Conservation (phyloP, 352 stramenopile species). For the Phytophthora litchii region DNA sequence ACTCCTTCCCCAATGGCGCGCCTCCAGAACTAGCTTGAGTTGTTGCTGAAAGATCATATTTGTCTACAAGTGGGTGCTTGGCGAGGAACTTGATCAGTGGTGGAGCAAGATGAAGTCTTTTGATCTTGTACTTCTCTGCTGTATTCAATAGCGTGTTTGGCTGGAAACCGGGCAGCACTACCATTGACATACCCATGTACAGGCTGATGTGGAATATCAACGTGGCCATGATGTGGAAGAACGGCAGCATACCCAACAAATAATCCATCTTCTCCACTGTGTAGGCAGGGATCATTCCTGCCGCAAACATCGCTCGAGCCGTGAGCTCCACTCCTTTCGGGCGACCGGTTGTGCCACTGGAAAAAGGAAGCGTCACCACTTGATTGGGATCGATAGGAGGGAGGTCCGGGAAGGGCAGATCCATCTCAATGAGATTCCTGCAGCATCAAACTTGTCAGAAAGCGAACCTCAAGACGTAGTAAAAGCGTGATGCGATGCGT, state of each 20-base stretch:
- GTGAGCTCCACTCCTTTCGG: constrained; percentile 90
- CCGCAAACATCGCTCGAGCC: constrained; percentile 79
- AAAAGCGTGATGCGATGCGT: constrained; percentile 14
- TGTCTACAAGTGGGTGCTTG: constrained; percentile 84
- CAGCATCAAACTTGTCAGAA: background rate
- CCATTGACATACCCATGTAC: constrained; percentile 76
- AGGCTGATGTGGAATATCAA: constrained; percentile 81
- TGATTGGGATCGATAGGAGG: constrained; percentile 24
- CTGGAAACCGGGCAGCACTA: constrained; percentile 92
- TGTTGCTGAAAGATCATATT: constrained; percentile 82
- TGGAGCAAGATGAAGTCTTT: constrained; percentile 64
- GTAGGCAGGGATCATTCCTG: constrained; percentile 62
- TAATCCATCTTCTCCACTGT: constrained; percentile 50
- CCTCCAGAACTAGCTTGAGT: constrained; percentile 76
- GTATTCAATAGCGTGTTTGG: constrained; percentile 82
- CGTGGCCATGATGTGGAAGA: constrained; percentile 95
- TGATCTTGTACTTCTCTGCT: constrained; percentile 62
- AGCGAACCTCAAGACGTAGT: background rate
- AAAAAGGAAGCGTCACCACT: constrained; percentile 80
- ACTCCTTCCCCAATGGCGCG: constrained; percentile 78
- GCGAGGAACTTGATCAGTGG: constrained; percentile 76
- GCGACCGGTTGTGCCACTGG: constrained; percentile 90
- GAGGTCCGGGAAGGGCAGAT: constrained; percentile 20
- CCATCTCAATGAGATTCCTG: constrained; percentile 22
- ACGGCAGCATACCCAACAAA: constrained; percentile 79